Evolutionary conservation across 2,329 filamentous ascomycete species (phyloP).

Genomic region (Colletotrichum australisinense): DNA sequence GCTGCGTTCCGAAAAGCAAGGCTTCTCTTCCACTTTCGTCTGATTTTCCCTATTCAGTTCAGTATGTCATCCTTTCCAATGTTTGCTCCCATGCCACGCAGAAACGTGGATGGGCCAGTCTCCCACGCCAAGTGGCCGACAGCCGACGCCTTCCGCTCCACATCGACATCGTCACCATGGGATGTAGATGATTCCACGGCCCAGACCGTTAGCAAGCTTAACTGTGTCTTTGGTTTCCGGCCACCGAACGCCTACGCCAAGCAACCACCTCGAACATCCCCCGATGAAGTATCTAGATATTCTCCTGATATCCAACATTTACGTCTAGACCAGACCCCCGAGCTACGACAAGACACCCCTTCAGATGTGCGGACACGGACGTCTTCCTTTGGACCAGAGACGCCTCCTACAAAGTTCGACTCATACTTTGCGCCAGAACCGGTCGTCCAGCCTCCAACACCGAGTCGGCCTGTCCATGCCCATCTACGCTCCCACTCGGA

Average conservation of each 20-base stretch:
- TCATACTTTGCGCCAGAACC: constrained; percentile 20
- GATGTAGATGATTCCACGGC: constrained; percentile 30
- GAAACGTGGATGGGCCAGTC: constrained; percentile 25
- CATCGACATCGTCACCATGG: constrained; percentile 6
- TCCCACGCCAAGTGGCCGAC: constrained; percentile 32
- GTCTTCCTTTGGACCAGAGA: constrained; percentile 30
- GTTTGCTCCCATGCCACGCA: constrained; percentile 28
- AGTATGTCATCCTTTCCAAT: constrained; percentile 22
- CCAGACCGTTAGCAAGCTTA: constrained; percentile 30
- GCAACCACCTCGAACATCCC: background rate
- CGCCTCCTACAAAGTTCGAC: constrained; percentile 24
- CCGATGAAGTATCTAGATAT: constrained; percentile 15
- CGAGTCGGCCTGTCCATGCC: constrained; percentile 1
- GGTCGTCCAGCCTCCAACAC: constrained; percentile 25
- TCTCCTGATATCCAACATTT: constrained; percentile 21
- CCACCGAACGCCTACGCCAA: constrained; percentile 15
- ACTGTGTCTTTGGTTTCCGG: constrained; percentile 28
- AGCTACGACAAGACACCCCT: constrained; percentile 30
- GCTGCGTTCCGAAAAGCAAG: constrained; percentile 22
- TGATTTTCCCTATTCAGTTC: constrained; percentile 9
- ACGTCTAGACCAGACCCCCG: constrained; percentile 12
- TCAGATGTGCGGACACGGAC: constrained; percentile 26
- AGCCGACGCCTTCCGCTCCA: constrained; percentile 7
- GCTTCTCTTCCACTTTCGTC: constrained; percentile 11
- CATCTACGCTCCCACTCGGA: constrained; percentile 30